Base-by-base conservation (phyloP, 108 stramenopile genomes). In the Seminavis robusta region DNA sequence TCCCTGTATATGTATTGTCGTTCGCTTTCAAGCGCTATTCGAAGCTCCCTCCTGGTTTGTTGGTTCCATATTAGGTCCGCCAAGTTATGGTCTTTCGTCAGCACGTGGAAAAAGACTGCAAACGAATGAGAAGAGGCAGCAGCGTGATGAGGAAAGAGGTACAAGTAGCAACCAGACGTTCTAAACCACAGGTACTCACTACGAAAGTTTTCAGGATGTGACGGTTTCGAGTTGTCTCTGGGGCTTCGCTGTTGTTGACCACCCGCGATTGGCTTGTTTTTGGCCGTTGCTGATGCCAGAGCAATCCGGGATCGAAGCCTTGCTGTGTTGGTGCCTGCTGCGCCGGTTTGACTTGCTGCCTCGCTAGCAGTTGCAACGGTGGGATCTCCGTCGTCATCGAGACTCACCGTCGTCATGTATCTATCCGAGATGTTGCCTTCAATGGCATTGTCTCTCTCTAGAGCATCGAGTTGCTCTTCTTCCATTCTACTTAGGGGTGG, bases 51-150 rank as follows among this genome's bases (percentile, higher is more conserved):
- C 40, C 90, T 54, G 0, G 85, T 87, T 45, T 92, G 79, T 39
- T 80, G 77, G 54, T 83, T 85, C 90, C 90, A 92, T 34, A 92
- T 80, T 21, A 92, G 56, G 74, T 92, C 90, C 9, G 90, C 78
- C 8, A 92, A 45, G 25, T 59, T 45, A 52, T 87, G 85, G 53
- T 92, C 82, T 57, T 83, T 75, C 1, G 74, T 82, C 31, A 89
- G 47, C 11, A 81, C 70, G 46, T 84, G 80, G 53, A 89, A 89
- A 46, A 84, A 73, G 13, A 84, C 71, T 17, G 51, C 25, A 51
- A 66, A 76, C 58, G 76, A 74, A 48, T 76, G 6, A 26, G 38
- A 11, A 28, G 16, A 5, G 25, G n/a, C 27, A 25, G 29, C 13
- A 24, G 39, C 1, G 49, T 38, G 10, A 17, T 19, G 11, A n/a